These are phyloP conservation scores for Aureobasidium melanogenum DNA, from an alignment of 2,329 filamentous ascomycete species.

Conservation along the genomic window DNA sequence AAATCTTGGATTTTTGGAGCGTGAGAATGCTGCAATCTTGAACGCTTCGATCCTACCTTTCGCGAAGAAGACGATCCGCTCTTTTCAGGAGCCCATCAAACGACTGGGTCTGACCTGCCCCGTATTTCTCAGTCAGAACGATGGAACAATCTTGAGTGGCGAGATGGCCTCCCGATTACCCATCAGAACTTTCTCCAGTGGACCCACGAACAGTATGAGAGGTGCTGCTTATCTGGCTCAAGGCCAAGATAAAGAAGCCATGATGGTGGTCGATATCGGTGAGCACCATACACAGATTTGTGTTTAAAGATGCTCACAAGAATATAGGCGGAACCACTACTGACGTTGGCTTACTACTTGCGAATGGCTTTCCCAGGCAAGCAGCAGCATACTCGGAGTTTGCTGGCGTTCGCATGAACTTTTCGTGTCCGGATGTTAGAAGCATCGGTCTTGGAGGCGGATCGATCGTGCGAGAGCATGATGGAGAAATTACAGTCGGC, in stretches of 20 bases:
- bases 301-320: neutral
- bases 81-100: conserved; percentile 6
- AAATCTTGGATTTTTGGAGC: conserved; percentile 4
- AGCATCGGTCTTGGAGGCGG: conserved; percentile 53
- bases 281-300: neutral
- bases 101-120: conserved; percentile 2
- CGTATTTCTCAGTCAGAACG: conserved; percentile 4
- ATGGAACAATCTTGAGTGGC: conserved; percentile 1
- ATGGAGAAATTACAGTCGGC: conserved; percentile 40
- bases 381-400: conserved; percentile 54
- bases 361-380: conserved; percentile 55
- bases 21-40: conserved; percentile 4
- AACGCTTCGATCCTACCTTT: conserved; percentile 6
- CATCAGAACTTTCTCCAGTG: conserved; percentile 8
- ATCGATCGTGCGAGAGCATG: conserved; percentile 41
- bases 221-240: conserved; percentile 7
- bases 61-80: conserved; percentile 6
- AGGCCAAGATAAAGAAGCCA: neutral
- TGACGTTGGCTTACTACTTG: conserved; percentile 47
- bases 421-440: conserved; percentile 46
- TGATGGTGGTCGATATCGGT: conserved; percentile 9
- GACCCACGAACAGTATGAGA: conserved; percentile 9
- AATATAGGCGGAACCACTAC: neutral
- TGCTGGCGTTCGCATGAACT: conserved; percentile 54
- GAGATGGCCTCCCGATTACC: neutral